A percentile compares a stretch with the other conserved stretches of the same genome.
Conservation (phyloP, 768 basidiomycete genomes). For the Tricholoma sp. region DNA sequence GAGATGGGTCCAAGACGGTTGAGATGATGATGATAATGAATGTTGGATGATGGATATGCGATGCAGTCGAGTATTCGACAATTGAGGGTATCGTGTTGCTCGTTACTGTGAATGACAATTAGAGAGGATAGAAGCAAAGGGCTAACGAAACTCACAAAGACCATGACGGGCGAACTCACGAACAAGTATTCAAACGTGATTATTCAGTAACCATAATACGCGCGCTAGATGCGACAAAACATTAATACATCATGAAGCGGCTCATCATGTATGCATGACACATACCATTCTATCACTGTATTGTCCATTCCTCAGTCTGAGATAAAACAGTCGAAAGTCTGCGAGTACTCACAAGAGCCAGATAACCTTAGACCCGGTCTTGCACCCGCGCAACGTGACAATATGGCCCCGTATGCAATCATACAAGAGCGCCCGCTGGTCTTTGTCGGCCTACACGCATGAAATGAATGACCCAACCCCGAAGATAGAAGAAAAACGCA, state of each 20-base stretch:
- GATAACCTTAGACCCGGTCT: slow-evolving; percentile 88
- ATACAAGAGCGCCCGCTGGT: slow-evolving; percentile 75
- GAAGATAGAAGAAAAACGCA: slow-evolving; percentile 15
- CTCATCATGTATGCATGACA: background rate
- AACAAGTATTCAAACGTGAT: background rate
- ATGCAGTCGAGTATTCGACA: background rate
- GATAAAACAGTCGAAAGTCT: background rate
- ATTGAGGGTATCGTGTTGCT: background rate
- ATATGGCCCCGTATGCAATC: slow-evolving; percentile 86
- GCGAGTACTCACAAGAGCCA: slow-evolving; percentile 63
- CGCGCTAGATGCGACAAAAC: slow-evolving; percentile 26
- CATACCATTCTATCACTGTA: slow-evolving; percentile 37
- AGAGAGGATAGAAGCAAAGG: background rate
- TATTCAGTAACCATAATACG: slow-evolving; percentile 38
- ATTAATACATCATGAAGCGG: background rate
- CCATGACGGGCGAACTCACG: background rate
- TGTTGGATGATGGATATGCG: background rate
- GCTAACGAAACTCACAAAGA: background rate
- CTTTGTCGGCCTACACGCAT: slow-evolving; percentile 66
- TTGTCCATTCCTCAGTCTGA: background rate
- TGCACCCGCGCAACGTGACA: slow-evolving; percentile 85
- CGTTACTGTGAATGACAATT: background rate
- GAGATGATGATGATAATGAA: background rate
- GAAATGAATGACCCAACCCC: slow-evolving; percentile 1
- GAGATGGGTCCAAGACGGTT: slow-evolving; percentile 1